Conservation (phyloP, 176 grass and related monocot species). For the Carex parvula region DNA sequence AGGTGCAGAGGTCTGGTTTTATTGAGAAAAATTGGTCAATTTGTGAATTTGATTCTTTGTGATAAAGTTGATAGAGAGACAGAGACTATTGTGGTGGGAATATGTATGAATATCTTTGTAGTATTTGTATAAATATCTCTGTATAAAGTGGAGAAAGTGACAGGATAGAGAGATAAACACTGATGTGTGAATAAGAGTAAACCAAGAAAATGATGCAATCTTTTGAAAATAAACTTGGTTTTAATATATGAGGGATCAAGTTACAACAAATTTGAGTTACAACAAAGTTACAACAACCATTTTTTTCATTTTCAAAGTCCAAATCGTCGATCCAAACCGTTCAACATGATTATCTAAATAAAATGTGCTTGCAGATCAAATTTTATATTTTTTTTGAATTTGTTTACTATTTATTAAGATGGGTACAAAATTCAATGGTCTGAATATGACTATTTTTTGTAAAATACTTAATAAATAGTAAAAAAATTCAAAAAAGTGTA, state of each 20-base stretch:
- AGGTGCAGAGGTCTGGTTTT: conserved; percentile 2
- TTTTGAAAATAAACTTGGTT: conserved; percentile 5
- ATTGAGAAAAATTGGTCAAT: background rate
- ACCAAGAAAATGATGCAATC: conserved; percentile 13
- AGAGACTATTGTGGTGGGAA: conserved; percentile 3
- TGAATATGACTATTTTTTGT: too few species aligned
- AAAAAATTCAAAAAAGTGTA: too few species aligned
- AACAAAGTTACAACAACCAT: too few species aligned
- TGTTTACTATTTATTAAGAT: too few species aligned
- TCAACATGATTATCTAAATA: too few species aligned
- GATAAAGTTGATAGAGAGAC: conserved; percentile 12
- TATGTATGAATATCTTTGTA: background rate
- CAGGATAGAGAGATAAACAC: conserved; percentile 21
- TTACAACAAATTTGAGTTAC: too few species aligned
- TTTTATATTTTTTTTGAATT: too few species aligned
- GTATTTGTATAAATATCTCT: background rate
- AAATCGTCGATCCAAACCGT: too few species aligned
- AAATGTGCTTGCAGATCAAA: too few species aligned
- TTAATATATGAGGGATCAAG: background rate
- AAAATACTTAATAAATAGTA: too few species aligned
- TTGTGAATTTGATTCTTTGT: conserved; percentile 3
- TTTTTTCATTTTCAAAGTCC: too few species aligned
- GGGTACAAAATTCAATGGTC: too few species aligned
- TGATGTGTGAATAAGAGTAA: conserved; percentile 21
- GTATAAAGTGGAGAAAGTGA: conserved; percentile 11